A percentile compares a stretch with the other conserved stretches of the same genome.
These are phyloP conservation scores for Trifolium subterraneum DNA, from an alignment of 306 rosid genomes.

Conservation along the genomic window DNA sequence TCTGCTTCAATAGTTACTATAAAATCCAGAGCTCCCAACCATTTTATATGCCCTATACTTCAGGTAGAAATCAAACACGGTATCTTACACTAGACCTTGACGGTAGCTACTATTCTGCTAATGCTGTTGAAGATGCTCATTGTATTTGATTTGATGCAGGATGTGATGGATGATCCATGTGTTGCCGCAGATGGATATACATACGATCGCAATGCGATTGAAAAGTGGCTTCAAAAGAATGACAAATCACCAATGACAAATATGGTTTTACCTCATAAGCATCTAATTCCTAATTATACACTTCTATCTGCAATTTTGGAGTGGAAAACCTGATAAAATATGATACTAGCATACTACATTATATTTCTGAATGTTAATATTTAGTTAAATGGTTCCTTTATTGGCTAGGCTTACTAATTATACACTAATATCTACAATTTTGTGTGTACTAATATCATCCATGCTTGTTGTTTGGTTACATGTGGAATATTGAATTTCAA, in stretches of 20 bases:
- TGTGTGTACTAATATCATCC: not conserved
- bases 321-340: conserved; percentile 65
- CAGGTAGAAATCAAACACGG: conserved; percentile 51
- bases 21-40: conserved; percentile 70
- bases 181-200: conserved; percentile 96
- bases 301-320: conserved; percentile 89
- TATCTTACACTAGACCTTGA: not conserved
- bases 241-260: conserved; percentile 85
- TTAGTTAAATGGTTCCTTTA: conserved; percentile 17
- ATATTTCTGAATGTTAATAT: conserved; percentile 20
- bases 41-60: conserved; percentile 90
- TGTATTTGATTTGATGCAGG: conserved; percentile 55
- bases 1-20: conserved; percentile 45
- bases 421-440: no score
- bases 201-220: conserved; percentile 75
- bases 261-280: conserved; percentile 67
- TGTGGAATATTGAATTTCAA: conserved; percentile 12
- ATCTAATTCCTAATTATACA: conserved; percentile 76
- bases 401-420: not conserved
- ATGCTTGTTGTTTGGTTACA: conserved; percentile 6
- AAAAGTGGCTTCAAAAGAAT: conserved; percentile 67
- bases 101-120: not conserved
- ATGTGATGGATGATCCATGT: conserved; percentile 90
- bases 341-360: conserved; percentile 14
- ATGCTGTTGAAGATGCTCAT: not conserved